Percentiles rank a stretch among this genome's conserved stretches.
These are phyloP conservation scores for Myxozyma sirexii DNA, from an alignment of 805 yeast species.

Conservation along the genomic window DNA sequence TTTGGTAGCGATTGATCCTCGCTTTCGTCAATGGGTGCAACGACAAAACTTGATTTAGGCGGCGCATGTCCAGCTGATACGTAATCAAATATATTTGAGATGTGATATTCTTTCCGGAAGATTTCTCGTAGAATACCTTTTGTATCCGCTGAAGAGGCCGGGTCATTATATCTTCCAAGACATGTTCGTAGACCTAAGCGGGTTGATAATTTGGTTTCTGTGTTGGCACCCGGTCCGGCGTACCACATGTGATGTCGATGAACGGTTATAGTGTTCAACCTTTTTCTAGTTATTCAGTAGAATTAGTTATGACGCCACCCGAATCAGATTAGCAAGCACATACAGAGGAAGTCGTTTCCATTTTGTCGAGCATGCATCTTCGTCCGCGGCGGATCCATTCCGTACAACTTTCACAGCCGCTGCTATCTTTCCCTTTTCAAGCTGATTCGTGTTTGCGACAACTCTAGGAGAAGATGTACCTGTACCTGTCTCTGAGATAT, in stretches of 20 bases:
- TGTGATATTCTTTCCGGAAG: constrained; percentile 22
- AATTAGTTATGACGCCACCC: neutral
- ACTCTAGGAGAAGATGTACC: neutral
- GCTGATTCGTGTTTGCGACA: neutral
- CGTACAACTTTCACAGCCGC: neutral
- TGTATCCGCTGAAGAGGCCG: constrained; percentile 4
- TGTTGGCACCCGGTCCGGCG: neutral
- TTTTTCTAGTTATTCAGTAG: neutral
- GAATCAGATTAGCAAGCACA: neutral
- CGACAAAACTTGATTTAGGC: neutral
- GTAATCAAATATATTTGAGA: constrained; percentile 7
- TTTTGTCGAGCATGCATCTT: neutral
- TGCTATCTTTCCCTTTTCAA: no score
- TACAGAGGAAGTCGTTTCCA: constrained; percentile 7
- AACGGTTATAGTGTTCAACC: constrained; percentile 4
- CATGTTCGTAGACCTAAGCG: neutral
- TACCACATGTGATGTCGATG: constrained; percentile 16
- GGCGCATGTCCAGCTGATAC: constrained; percentile 1
- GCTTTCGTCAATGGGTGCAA: neutral
- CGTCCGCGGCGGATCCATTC: neutral
- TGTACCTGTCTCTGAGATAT: neutral
- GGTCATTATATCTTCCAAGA: neutral
- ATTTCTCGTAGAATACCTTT: constrained; percentile 15
- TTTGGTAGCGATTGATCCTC: constrained; percentile 6
- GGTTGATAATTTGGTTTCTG: neutral